A percentile compares a stretch with the other conserved stretches of the same genome.
phyloP scores from a whole-genome alignment of 805 yeast genomes.

The Metschnikowia lachancei region DNA sequence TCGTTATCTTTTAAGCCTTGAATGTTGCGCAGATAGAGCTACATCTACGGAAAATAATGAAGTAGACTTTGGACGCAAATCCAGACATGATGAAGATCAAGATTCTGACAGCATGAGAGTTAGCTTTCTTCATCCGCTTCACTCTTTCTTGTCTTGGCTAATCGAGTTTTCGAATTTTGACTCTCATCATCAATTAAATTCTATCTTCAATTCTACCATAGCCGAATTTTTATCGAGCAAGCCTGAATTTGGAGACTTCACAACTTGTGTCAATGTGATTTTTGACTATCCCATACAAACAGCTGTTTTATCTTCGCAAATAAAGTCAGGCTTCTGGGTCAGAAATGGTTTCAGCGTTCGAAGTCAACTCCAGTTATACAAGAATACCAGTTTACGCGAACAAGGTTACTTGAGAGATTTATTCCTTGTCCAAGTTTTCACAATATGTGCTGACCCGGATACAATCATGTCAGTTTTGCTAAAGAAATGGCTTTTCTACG shows the following conservation, averaged over 20 bases:
- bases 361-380: constrained; percentile 76
- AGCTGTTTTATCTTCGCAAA: constrained; percentile 74
- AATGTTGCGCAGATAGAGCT: constrained; percentile 10
- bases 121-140: constrained; percentile 78
- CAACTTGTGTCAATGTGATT: constrained; percentile 23
- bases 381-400: constrained; percentile 75
- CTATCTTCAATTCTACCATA: constrained; percentile 20
- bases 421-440: constrained; percentile 64
- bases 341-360: constrained; percentile 84
- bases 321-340: constrained; percentile 90
- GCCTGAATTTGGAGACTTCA: constrained; percentile 1
- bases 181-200: constrained; percentile 23
- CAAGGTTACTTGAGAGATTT: constrained; percentile 79
- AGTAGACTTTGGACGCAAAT: constrained; percentile 21
- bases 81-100: not conserved
- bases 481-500: constrained; percentile 63
- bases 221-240: not conserved
- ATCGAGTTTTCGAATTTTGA: constrained; percentile 49
- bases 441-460: constrained; percentile 50
- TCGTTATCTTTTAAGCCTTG: constrained; percentile 30
- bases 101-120: constrained; percentile 41
- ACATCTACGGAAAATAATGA: constrained; percentile 10
- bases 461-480: constrained; percentile 55
- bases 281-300: constrained; percentile 79
- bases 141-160: constrained; percentile 68